These are phyloP conservation scores for Aureobasidium pullulans DNA, from an alignment of 2,329 filamentous ascomycete genomes.

Conservation along the genomic window DNA sequence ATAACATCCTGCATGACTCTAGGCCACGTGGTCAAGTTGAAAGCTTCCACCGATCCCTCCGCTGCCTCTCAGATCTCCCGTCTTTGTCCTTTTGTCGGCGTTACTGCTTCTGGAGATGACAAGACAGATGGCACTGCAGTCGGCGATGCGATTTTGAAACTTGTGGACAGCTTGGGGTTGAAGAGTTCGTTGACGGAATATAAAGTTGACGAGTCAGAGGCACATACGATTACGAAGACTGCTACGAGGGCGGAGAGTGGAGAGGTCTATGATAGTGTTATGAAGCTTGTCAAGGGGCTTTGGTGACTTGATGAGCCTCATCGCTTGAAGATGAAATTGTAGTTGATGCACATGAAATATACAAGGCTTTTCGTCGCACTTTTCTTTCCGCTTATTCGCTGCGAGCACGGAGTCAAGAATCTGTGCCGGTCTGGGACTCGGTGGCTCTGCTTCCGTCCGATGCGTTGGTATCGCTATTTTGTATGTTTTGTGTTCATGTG, in stretches of 20 bases:
- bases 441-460: too few species aligned
- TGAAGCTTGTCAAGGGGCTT: constrained; percentile 35
- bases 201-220: constrained; percentile 35
- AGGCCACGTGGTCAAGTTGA: constrained; percentile 47
- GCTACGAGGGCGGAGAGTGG: constrained; percentile 38
- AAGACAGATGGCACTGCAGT: constrained; percentile 38
- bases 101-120: constrained; percentile 32
- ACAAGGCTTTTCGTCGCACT: too few species aligned
- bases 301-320: constrained; percentile 18
- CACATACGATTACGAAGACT: constrained; percentile 36
- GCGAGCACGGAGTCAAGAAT: too few species aligned
- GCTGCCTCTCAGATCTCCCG: constrained; percentile 41
- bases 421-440: too few species aligned
- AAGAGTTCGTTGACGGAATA: constrained; percentile 41
- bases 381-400: too few species aligned
- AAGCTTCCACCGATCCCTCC: constrained; percentile 34
- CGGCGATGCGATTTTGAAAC: constrained; percentile 35
- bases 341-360: too few species aligned
- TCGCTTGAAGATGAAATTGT: too few species aligned
- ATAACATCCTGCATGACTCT: constrained; percentile 49
- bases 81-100: constrained; percentile 37
- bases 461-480: too few species aligned
- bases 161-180: constrained; percentile 38
- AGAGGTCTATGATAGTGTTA: constrained; percentile 36
- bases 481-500: too few species aligned